These are phyloP conservation scores for Rhodosporidiobolus odoratus DNA, from an alignment of 768 basidiomycete genomes.

Conservation along the genomic window DNA sequence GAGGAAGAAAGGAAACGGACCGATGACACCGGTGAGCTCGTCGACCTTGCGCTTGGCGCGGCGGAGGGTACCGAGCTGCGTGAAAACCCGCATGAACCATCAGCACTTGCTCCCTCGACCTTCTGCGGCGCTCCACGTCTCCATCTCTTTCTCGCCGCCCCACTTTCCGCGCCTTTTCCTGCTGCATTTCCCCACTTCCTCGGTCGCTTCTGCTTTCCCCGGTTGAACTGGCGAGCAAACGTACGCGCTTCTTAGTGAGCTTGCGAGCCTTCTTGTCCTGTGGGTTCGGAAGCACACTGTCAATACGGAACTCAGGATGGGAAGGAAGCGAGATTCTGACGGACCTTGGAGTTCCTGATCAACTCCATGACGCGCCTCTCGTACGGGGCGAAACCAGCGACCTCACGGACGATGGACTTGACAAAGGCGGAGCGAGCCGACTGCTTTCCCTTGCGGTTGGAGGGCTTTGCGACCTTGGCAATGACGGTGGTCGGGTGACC, in stretches of 20 bases:
- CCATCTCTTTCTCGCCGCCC: not conserved
- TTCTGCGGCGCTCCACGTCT: not conserved
- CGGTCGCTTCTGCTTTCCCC: not conserved
- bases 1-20: not conserved
- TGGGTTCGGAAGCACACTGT: not conserved
- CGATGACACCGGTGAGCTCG: conserved; percentile 81
- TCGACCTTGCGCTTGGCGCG: conserved; percentile 99
- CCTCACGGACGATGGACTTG: conserved; percentile 88
- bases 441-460: conserved; percentile 78
- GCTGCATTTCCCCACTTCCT: not conserved
- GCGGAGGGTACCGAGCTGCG: conserved; percentile 83
- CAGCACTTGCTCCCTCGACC: not conserved
- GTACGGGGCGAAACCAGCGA: conserved; percentile 55
- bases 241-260: conserved; percentile 92
- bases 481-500: conserved; percentile 41
- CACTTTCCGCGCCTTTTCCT: not conserved
- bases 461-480: conserved; percentile 35
- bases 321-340: not conserved
- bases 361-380: conserved; percentile 97
- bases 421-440: conserved; percentile 90
- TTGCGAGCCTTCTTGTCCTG: conserved; percentile 99
- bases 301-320: not conserved
- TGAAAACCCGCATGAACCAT: conserved; percentile 43
- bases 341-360: conserved; percentile 34
- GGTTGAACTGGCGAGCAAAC: too few relatives aligned